Evolutionary conservation across 2,329 filamentous ascomycete genomes (phyloP).

Genomic region (Boeremia exigua): DNA sequence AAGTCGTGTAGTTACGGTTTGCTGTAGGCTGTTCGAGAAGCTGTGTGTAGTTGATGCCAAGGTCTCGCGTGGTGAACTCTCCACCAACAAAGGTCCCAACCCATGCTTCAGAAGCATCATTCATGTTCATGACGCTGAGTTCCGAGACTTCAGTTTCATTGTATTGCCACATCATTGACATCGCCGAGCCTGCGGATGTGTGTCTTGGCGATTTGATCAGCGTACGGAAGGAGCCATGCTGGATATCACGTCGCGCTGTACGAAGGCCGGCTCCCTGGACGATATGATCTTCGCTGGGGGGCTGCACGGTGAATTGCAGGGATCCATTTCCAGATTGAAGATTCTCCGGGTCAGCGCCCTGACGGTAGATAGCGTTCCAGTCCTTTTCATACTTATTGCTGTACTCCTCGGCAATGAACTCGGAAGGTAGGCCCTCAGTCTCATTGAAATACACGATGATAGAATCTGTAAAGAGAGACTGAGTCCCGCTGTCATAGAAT

Average conservation of each 20-base stretch:
- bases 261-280: conserved; percentile 54
- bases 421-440: conserved; percentile 43
- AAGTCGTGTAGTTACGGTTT: conserved; percentile 49
- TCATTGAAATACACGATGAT: conserved; percentile 61
- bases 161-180: conserved; percentile 55
- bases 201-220: conserved; percentile 50
- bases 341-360: conserved; percentile 52
- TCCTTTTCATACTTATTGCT: conserved; percentile 54
- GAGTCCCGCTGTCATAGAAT: conserved; percentile 50
- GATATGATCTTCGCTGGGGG: conserved; percentile 45
- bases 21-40: conserved; percentile 33
- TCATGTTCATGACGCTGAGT: conserved; percentile 55
- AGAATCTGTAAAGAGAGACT: conserved; percentile 54
- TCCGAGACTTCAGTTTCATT: conserved; percentile 54
- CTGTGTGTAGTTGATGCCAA: conserved; percentile 52
- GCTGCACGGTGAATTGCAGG: conserved; percentile 47
- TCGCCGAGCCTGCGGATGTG: conserved; percentile 49
- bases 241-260: conserved; percentile 54
- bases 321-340: conserved; percentile 45
- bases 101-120: conserved; percentile 48
- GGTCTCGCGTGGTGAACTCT: conserved; percentile 46
- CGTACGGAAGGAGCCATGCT: conserved; percentile 56
- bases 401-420: conserved; percentile 52
- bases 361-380: conserved; percentile 54
- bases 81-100: conserved; percentile 48